A percentile compares a stretch with the other conserved stretches of the same genome.
phyloP scores from a whole-genome alignment of 257 asterid genomes.

The Datura wrightii region DNA sequence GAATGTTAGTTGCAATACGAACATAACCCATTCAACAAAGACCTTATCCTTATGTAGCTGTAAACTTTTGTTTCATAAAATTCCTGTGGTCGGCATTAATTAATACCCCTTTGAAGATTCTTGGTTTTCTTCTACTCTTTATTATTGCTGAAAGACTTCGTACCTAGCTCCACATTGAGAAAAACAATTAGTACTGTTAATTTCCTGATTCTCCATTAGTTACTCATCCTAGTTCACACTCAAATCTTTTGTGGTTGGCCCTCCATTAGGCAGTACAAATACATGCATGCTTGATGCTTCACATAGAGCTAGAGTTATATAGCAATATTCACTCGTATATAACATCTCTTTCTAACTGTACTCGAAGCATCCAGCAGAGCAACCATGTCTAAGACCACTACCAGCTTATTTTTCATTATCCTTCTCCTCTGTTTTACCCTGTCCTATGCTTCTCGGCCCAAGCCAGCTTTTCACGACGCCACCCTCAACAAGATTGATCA shows the following conservation, averaged over 20 bases:
- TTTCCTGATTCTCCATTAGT: background rate
- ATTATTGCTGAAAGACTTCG: background rate
- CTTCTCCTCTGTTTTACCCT: constrained; percentile 53
- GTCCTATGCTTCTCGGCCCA: constrained; percentile 54
- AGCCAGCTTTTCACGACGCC: constrained; percentile 31
- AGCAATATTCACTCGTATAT: background rate
- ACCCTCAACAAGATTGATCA: constrained; percentile 27
- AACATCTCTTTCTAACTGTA: background rate
- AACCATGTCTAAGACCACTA: constrained; percentile 52
- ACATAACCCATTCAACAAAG: background rate
- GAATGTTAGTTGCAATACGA: background rate
- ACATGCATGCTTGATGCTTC: background rate
- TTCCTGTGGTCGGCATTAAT: background rate
- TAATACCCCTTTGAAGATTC: background rate
- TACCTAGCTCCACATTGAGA: background rate
- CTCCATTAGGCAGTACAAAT: background rate
- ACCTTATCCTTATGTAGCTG: background rate
- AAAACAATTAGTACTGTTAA: background rate
- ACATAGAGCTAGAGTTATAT: background rate
- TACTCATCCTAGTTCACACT: constrained; percentile 1
- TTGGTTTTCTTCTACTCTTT: background rate
- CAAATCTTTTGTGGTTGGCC: background rate
- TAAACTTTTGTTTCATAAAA: background rate
- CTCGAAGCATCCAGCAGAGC: background rate
- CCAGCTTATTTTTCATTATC: constrained; percentile 43